Conservation (phyloP, 2,329 filamentous ascomycete genomes). For the Metarhizium brunneum region DNA sequence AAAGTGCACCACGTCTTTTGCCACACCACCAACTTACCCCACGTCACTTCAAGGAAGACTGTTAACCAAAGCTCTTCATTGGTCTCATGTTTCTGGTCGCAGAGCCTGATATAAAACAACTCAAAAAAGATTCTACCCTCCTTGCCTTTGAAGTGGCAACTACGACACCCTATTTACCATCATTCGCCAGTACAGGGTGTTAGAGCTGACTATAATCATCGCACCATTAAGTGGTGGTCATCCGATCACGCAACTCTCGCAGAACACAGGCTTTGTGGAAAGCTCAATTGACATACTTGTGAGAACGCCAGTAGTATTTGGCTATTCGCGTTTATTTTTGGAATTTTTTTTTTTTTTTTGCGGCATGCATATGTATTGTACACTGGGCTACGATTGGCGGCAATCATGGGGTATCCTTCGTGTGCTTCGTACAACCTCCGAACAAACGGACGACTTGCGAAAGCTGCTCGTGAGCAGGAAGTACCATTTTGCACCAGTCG, state of each 20-base stretch:
- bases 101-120: constrained; percentile 5
- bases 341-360: no score
- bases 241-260: not conserved
- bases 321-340: not conserved
- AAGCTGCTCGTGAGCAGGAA: not conserved
- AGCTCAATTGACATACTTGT: not conserved
- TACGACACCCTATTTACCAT: not conserved
- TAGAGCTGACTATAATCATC: not conserved
- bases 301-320: not conserved
- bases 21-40: constrained; percentile 15
- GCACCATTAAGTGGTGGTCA: not conserved
- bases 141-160: not conserved
- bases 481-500: constrained; percentile 3
- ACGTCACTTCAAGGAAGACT: constrained; percentile 10
- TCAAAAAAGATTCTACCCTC: not conserved
- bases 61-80: constrained; percentile 6
- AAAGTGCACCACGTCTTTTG: constrained; percentile 25
- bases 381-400: no score
- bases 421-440: not conserved
- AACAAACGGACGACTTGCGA: not conserved
- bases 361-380: no score
- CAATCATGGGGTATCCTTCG: no score
- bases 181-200: not conserved
- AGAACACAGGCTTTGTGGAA: not conserved
- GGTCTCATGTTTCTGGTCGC: constrained; percentile 7